Evolutionary conservation across 2,329 filamentous ascomycete species (phyloP).

Genomic region (Paracoccidioides lutzii): DNA sequence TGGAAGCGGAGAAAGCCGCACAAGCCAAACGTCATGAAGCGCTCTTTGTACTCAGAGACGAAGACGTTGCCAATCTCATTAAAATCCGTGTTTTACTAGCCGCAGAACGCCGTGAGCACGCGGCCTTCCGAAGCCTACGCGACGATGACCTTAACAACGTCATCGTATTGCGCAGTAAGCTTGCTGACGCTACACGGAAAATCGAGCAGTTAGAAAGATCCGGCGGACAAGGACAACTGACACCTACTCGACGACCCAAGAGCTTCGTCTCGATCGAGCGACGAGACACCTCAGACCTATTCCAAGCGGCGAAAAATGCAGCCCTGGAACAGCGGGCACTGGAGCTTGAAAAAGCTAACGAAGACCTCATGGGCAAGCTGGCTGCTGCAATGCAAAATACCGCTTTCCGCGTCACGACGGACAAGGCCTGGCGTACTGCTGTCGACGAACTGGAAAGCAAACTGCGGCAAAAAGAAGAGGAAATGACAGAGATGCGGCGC

Average conservation of each 20-base stretch:
- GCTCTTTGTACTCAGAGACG: conserved; percentile 30
- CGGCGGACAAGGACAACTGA: conserved; percentile 9
- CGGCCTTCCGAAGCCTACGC: conserved; percentile 27
- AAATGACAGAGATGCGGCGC: background rate
- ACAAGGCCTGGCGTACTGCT: background rate
- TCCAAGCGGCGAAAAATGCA: conserved; percentile 29
- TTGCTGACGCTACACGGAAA: conserved; percentile 29
- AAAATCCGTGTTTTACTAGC: conserved; percentile 30
- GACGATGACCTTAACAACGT: conserved; percentile 32
- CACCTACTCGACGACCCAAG: conserved; percentile 15
- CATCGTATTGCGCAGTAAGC: conserved; percentile 25
- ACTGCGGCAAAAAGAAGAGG: conserved; percentile 3
- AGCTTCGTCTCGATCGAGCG: conserved; percentile 21
- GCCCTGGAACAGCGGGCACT: conserved; percentile 32
- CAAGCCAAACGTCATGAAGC: conserved; percentile 27
- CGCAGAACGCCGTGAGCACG: conserved; percentile 27
- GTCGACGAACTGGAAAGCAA: conserved; percentile 2
- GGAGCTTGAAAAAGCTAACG: conserved; percentile 30
- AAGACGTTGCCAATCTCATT: conserved; percentile 33
- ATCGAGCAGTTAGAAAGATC: conserved; percentile 17
- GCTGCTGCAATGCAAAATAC: background rate
- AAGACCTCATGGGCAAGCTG: conserved; percentile 22
- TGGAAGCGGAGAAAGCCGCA: conserved; percentile 27
- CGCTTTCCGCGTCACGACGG: background rate
- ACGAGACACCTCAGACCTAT: conserved; percentile 25